Evolutionary conservation across 192 early-diverging fungal genomes (phyloP), one percentile per base, ranked within the genome.

Genomic region (Dissophora ornata): DNA sequence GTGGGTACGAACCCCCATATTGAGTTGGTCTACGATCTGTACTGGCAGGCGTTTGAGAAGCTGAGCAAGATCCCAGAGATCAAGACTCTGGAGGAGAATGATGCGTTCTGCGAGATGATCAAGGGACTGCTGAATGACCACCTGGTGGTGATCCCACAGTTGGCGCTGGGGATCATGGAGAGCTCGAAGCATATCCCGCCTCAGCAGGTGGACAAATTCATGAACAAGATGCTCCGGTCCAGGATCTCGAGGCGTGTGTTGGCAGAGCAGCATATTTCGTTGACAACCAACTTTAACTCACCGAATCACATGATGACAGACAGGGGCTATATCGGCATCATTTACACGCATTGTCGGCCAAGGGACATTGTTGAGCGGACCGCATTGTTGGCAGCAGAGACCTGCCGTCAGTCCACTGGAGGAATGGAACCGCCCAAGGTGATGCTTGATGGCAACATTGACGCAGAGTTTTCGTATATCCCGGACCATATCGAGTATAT

Each of bases 401-500:
- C 77, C 2, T 71, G 57, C 56, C 67, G 62, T 25, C 56, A 52
- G 13, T 34, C 40, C 1, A 44, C 18, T 21, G 66, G 60, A 26
- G 64, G 45, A n/a, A 57, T 79, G 56, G 80, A 81, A 28, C 82
- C 94, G 5, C 96, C 96, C 22, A 82, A 92, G 50, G 87, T 96
- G 4, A 46, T 89, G 2, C 71, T 96, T 16, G 92, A 94, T 67
- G 95, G 93, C 9, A 80, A 89, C 63, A 70, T 81, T 0, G 85
- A 91, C 47, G 91, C 92, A 8, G 81, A 84, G 24, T 95, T 99
- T 73, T 89, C 91, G 65, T 99, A 97, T 73, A 96, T 99, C 54
- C 94, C 96, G 9, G 97, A 95, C 41, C 95, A 98, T 59, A 89
- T 97, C 57, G 94, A 96, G 81, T 96, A 97, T 71, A 93, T 98